Percentiles rank a stretch among this genome's conserved stretches.
Conservation (phyloP, 1,284 basidiomycete genomes). For the Fomitiporia mediterranea region DNA sequence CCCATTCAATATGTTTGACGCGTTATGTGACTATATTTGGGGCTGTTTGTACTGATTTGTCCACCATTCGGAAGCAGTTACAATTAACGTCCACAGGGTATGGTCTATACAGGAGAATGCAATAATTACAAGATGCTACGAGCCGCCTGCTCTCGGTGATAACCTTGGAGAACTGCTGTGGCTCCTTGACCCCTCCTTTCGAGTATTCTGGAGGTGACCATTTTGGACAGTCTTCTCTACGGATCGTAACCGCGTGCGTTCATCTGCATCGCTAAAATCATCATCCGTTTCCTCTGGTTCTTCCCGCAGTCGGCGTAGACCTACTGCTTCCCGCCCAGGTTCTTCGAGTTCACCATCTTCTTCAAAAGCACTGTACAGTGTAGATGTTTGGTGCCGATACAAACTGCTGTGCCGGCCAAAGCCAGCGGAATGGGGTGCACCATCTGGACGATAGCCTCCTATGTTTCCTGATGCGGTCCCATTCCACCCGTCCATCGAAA, state of each 20-base stretch:
- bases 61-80: not conserved
- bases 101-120: not conserved
- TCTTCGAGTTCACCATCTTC: conserved; percentile 30
- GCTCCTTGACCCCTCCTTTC: conserved; percentile 14
- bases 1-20: not conserved
- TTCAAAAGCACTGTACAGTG: conserved; percentile 63
- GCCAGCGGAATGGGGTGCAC: conserved; percentile 31
- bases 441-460: conserved; percentile 29
- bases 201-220: conserved; percentile 5
- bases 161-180: conserved; percentile 16
- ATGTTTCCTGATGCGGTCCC: conserved; percentile 36
- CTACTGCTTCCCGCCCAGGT: conserved; percentile 30
- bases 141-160: not conserved
- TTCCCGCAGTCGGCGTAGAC: conserved; percentile 42
- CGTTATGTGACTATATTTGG: not conserved
- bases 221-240: not conserved
- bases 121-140: conserved; percentile 9
- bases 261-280: conserved; percentile 38
- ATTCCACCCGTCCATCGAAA: conserved; percentile 69
- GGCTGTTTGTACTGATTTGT: not conserved
- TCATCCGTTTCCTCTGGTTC: conserved; percentile 32
- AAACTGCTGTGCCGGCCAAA: conserved; percentile 48
- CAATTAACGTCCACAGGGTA: not conserved
- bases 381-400: conserved; percentile 54
- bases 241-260: conserved; percentile 42